phyloP scores from a whole-genome alignment of 208 protist species.

The Kentomonas sorsogonicus region DNA sequence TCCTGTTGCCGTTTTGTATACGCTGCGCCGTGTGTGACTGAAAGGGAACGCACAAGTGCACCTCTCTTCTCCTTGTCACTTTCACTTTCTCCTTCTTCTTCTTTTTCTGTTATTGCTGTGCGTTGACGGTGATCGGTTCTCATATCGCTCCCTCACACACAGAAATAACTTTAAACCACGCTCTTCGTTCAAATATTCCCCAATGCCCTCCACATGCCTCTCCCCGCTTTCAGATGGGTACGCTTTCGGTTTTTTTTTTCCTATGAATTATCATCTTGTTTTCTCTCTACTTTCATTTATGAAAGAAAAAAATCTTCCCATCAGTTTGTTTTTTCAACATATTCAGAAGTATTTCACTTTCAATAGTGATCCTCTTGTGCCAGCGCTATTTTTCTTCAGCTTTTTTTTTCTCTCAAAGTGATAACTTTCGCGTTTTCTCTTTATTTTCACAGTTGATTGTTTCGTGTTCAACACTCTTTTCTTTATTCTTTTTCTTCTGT shows the following conservation, averaged over 20 bases:
- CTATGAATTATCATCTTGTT: neutral
- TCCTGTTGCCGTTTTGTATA: no score
- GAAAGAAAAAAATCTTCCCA: neutral
- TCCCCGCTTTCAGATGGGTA: no score
- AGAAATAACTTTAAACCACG: no score
- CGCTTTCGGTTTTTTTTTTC: neutral
- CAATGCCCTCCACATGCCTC: no score
- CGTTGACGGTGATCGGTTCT: no score
- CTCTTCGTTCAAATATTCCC: no score
- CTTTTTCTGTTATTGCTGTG: neutral
- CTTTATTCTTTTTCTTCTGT: slow-evolving; percentile 3
- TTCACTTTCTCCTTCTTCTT: slow-evolving; percentile 4
- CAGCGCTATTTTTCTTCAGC: neutral
- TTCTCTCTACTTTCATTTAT: neutral
- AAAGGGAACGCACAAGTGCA: no score
- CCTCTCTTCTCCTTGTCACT: no score
- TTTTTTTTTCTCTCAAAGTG: slow-evolving; percentile 1
- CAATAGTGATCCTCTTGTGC: no score
- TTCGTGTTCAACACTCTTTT: no score
- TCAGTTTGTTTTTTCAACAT: neutral
- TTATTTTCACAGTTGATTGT: neutral
- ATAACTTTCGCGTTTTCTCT: neutral
- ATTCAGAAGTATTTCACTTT: neutral
- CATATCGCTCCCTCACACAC: no score
- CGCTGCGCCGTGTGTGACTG: no score